These are phyloP conservation scores for Termitomyces titanicus DNA, from an alignment of 768 basidiomycete species.

Conservation along the genomic window DNA sequence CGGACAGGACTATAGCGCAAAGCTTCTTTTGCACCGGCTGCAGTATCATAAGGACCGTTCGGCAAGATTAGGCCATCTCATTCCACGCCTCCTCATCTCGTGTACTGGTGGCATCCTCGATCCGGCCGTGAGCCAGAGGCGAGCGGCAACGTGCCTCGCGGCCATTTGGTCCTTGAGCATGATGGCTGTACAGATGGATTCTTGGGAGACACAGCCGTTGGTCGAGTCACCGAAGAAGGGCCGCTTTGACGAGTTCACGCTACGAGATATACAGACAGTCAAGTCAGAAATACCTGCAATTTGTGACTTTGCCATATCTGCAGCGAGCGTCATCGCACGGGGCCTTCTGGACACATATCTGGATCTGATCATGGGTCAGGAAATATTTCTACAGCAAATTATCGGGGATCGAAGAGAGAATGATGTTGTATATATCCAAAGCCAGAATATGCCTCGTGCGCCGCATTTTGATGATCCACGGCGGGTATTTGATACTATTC, in stretches of 20 bases:
- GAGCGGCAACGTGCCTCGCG: conserved; percentile 31
- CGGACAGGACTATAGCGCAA: background rate
- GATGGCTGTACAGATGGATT: conserved; percentile 29
- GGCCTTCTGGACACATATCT: conserved; percentile 30
- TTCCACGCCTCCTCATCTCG: conserved; percentile 26
- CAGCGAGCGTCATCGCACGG: conserved; percentile 27
- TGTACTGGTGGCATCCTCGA: conserved; percentile 25
- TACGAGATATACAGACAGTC: conserved; percentile 23
- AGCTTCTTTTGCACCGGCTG: background rate
- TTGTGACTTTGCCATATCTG: conserved; percentile 24
- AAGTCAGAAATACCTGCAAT: conserved; percentile 21
- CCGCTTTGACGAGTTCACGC: background rate
- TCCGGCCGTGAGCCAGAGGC: conserved; percentile 21
- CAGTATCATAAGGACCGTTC: background rate
- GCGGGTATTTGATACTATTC: background rate
- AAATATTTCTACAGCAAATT: no score
- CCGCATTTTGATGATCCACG: background rate
- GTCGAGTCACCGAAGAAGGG: conserved; percentile 17
- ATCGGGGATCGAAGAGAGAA: background rate
- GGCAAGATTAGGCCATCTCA: background rate
- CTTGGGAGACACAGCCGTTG: conserved; percentile 6
- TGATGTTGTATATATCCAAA: background rate
- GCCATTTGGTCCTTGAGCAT: conserved; percentile 41
- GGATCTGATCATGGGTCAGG: conserved; percentile 7
- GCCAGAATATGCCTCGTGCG: background rate